Base-by-base conservation (phyloP, 2,329 filamentous ascomycete species). In the Teratosphaeriaceae sp. region DNA sequence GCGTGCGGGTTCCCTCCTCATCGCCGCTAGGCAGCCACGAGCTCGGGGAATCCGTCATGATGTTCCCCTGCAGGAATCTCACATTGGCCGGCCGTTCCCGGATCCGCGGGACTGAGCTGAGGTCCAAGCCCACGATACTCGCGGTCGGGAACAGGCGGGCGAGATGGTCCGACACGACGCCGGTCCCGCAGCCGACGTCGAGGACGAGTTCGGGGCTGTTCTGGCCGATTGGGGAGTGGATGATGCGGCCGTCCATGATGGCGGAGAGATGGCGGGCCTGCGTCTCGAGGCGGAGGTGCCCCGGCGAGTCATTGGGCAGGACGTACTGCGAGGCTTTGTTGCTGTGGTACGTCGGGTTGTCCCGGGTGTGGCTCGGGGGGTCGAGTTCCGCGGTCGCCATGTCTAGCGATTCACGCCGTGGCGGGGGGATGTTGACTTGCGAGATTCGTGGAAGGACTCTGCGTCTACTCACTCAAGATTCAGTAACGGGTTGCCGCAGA, bases 51-150 rank as follows among this genome's bases (percentile, higher is more conserved):
- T 45, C 27, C 5, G 30, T 43, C 23, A 42, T 6, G 30, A 47
- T 37, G 38, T 54, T 46, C 13, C 49, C 51, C 23, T 48, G 47
- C n/a, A 50, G 5, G 37, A 46, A 54, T 1, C 18, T 26, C 7
- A 51, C 42, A 21, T 52, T 50, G 6, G 34, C 12, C 18, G 46
- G 40, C 23, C 31, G 15, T 13, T 47, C 40, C 2, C 27, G 22
- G 11, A 29, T 7, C 18, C 38, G 38, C 12, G 38, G 48, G 3
- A 46, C 34, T 11, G 48, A 39, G 27, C 44, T 40, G 16, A 65
- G 50, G 44, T 65, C 64, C 21, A 56, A 59, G 29, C 59, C 65
- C 33, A 56, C 49, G 3, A 65, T 55, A 30, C 62, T 47, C 8
- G 61, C 54, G 7, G 59, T 45, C 5, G 44, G 49, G 26, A 41